Percentiles rank a stretch among this genome's conserved stretches.
Conservation (phyloP, 371 early-diverging fungal species). For the Zychaea mexicana region DNA sequence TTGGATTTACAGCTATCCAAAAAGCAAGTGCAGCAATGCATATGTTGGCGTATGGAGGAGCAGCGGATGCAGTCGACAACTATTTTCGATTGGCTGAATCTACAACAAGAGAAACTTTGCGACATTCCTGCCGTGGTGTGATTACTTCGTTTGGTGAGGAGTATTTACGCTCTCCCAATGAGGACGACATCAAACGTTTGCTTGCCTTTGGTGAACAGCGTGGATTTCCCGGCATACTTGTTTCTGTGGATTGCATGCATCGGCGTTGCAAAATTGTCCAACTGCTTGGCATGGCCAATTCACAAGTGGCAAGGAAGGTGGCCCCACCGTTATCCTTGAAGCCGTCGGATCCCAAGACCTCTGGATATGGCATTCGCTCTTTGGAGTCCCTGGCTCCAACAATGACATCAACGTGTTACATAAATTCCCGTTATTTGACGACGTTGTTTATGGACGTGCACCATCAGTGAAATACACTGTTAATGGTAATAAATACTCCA, state of each 20-base stretch:
- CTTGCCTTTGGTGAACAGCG: background rate
- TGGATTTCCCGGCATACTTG: background rate
- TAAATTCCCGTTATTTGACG: background rate
- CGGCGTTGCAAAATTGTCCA: background rate
- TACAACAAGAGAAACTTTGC: background rate
- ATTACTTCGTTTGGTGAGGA: background rate
- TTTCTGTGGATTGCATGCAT: conserved; percentile 1
- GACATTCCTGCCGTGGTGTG: background rate
- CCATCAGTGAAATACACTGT: background rate
- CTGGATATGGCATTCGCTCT: background rate
- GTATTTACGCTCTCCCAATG: background rate
- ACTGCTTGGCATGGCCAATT: too few relatives aligned
- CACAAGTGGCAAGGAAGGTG: background rate
- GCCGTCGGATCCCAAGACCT: background rate
- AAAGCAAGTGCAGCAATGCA: background rate
- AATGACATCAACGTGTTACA: background rate
- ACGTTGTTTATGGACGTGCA: background rate
- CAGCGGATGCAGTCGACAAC: background rate
- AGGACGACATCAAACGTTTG: background rate
- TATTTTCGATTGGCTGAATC: background rate
- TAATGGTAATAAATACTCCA: background rate
- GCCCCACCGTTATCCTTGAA: background rate
- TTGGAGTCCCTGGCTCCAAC: background rate
- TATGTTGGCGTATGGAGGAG: background rate
- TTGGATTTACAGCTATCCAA: background rate